These are phyloP conservation scores for Cicer arietinum DNA, from an alignment of 306 rosid species.

Conservation along the genomic window DNA sequence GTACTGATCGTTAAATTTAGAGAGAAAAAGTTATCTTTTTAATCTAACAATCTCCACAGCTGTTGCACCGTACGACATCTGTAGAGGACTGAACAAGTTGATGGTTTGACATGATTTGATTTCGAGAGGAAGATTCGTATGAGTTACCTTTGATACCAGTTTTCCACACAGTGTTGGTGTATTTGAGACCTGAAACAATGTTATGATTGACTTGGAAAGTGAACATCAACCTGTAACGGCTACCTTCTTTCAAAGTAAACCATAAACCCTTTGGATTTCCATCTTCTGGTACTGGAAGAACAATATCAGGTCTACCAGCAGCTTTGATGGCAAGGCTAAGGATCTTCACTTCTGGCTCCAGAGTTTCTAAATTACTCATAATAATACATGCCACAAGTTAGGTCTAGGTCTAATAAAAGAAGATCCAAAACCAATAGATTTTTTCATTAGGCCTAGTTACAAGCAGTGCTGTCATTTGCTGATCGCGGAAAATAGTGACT, in stretches of 20 bases:
- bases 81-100: background rate
- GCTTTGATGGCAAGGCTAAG: slow-evolving; percentile 81
- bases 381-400: slow-evolving; percentile 17
- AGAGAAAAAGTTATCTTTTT: no score
- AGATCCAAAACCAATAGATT: slow-evolving; percentile 18
- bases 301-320: slow-evolving; percentile 70
- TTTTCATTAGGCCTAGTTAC: slow-evolving; percentile 24
- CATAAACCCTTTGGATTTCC: slow-evolving; percentile 86
- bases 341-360: slow-evolving; percentile 90
- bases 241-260: slow-evolving; percentile 98
- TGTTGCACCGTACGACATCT: no score
- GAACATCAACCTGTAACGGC: slow-evolving; percentile 81
- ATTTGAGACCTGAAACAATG: slow-evolving; percentile 95
- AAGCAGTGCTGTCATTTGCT: background rate
- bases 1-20: no score
- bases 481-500: no score
- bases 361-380: slow-evolving; percentile 59
- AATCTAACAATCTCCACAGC: no score
- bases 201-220: slow-evolving; percentile 79
- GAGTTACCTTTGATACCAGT: slow-evolving; percentile 77
- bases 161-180: slow-evolving; percentile 93
- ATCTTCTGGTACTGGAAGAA: slow-evolving; percentile 75
- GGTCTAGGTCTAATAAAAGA: slow-evolving; percentile 9
- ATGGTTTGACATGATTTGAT: background rate
- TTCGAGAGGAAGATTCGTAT: slow-evolving; percentile 11